Evolutionary conservation across 495 filamentous ascomycete genomes (phyloP).

Genomic region (Aspergillus carlsbadensis): DNA sequence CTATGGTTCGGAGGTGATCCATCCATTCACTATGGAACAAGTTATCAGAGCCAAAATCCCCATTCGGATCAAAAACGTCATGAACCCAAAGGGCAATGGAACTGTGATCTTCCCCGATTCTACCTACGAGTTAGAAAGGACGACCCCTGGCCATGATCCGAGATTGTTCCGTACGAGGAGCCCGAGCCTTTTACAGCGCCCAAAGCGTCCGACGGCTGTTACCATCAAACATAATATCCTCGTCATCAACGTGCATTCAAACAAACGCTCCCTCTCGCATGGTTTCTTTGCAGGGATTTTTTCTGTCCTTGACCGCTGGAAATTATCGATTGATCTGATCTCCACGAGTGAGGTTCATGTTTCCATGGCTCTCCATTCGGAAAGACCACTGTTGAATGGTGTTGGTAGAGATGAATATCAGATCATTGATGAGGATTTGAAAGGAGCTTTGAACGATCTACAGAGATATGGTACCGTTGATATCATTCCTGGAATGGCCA

Average conservation of each 20-base stretch:
- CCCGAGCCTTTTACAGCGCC: constrained; percentile 46
- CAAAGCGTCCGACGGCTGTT: constrained; percentile 83
- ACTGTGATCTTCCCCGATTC: constrained; percentile 74
- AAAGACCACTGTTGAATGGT: constrained; percentile 50
- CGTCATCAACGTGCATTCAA: constrained; percentile 93
- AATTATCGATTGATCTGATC: constrained; percentile 86
- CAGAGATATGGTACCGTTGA: constrained; percentile 79
- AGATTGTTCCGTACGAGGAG: constrained; percentile 49
- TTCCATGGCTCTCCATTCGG: constrained; percentile 87
- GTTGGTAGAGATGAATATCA: constrained; percentile 61
- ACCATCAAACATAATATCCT: constrained; percentile 93
- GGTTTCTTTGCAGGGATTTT: constrained; percentile 93
- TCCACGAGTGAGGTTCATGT: constrained; percentile 94
- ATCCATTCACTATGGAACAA: constrained; percentile 98
- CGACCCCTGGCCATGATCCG: constrained; percentile 46
- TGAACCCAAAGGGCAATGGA: constrained; percentile 83
- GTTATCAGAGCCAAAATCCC: constrained; percentile 89
- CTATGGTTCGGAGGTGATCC: constrained; percentile 93
- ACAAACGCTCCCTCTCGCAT: constrained; percentile 82
- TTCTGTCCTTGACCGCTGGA: constrained; percentile 73
- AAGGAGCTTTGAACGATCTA: constrained; percentile 67
- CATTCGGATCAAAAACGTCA: constrained; percentile 98
- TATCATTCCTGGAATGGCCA: constrained; percentile 82
- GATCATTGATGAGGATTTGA: constrained; percentile 62
- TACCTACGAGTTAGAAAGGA: constrained; percentile 44